These are phyloP conservation scores for Iberis amara DNA, from an alignment of 441 rosid species.

Conservation along the genomic window DNA sequence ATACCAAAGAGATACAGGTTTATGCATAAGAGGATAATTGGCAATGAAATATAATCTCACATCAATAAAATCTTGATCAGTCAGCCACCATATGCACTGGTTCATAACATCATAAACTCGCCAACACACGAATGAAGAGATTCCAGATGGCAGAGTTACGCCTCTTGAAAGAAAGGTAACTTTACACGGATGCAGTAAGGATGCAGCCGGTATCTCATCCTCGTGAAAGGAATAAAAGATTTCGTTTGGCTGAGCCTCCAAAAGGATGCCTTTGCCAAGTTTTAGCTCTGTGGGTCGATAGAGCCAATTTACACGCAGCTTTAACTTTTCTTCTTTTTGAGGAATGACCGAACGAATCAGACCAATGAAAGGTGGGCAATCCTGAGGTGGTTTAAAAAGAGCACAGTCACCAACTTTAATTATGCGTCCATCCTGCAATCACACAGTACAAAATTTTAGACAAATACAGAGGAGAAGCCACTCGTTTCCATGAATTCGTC, in stretches of 20 bases:
- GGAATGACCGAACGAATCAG: conserved; percentile 51
- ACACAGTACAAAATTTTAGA: not conserved
- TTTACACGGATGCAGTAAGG: conserved; percentile 86
- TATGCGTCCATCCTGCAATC: conserved; percentile 68
- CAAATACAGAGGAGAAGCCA: not conserved
- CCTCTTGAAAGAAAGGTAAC: conserved; percentile 50
- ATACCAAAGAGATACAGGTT: not conserved
- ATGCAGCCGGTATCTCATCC: conserved; percentile 85
- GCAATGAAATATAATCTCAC: conserved; percentile 38
- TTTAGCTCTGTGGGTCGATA: conserved; percentile 75
- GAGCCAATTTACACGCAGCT: conserved; percentile 74
- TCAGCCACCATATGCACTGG: conserved; percentile 86
- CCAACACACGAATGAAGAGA: conserved; percentile 78
- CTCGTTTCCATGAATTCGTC: not conserved
- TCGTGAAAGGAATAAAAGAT: conserved; percentile 81
- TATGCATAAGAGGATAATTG: not conserved
- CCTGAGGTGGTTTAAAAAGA: conserved; percentile 69
- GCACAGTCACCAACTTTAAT: conserved; percentile 88
- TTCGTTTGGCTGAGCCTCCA: conserved; percentile 92
- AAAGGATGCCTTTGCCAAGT: conserved; percentile 36
- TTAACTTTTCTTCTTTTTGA: conserved; percentile 47
- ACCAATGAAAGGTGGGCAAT: conserved; percentile 77
- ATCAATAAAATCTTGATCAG: conserved; percentile 78
- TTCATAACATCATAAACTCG: conserved; percentile 73
- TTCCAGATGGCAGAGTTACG: conserved; percentile 38